Conservation (phyloP, 176 grass and related monocot species). For the Rhynchospora breviuscula region DNA sequence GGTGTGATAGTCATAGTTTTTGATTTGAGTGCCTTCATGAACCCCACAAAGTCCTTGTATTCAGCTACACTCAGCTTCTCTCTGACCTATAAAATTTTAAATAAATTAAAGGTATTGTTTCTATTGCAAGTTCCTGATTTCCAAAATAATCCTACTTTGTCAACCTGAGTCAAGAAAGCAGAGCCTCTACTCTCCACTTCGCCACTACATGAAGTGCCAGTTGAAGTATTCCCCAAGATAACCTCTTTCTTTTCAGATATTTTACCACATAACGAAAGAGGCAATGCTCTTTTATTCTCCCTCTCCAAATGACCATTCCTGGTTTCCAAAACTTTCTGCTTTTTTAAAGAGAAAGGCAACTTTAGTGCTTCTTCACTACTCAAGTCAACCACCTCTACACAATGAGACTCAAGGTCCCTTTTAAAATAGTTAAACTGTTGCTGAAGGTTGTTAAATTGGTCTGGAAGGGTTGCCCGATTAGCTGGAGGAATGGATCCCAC, state of each 20-base stretch:
- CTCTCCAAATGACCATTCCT: slow-evolving; percentile 10
- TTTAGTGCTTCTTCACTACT: slow-evolving; percentile 21
- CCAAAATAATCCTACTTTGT: not conserved
- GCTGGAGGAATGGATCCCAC: slow-evolving; percentile 66
- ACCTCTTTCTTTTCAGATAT: slow-evolving; percentile 35
- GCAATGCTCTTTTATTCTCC: not conserved
- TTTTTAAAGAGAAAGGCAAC: slow-evolving; percentile 46
- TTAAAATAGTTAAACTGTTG: slow-evolving; percentile 30
- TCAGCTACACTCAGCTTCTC: slow-evolving; percentile 62
- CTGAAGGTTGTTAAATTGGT: slow-evolving; percentile 29
- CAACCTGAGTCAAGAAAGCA: slow-evolving; percentile 68
- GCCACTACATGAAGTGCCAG: slow-evolving; percentile 15
- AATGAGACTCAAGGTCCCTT: slow-evolving; percentile 28
- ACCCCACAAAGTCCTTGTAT: slow-evolving; percentile 80
- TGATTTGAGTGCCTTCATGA: slow-evolving; percentile 81
- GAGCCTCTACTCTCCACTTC: slow-evolving; percentile 43
- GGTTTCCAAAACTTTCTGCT: slow-evolving; percentile 42
- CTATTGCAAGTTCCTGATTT: not conserved
- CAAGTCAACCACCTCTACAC: slow-evolving; percentile 46
- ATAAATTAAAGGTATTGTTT: not conserved
- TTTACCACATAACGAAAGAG: slow-evolving; percentile 33
- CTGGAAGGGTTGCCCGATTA: slow-evolving; percentile 62
- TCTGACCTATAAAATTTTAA: slow-evolving; percentile 39
- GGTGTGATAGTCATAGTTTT: slow-evolving; percentile 58
- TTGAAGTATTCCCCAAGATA: slow-evolving; percentile 28